A percentile compares a stretch with the other conserved stretches of the same genome.
These are phyloP conservation scores for Dendryphion nanum DNA, from an alignment of 2,329 filamentous ascomycete species.

Conservation along the genomic window DNA sequence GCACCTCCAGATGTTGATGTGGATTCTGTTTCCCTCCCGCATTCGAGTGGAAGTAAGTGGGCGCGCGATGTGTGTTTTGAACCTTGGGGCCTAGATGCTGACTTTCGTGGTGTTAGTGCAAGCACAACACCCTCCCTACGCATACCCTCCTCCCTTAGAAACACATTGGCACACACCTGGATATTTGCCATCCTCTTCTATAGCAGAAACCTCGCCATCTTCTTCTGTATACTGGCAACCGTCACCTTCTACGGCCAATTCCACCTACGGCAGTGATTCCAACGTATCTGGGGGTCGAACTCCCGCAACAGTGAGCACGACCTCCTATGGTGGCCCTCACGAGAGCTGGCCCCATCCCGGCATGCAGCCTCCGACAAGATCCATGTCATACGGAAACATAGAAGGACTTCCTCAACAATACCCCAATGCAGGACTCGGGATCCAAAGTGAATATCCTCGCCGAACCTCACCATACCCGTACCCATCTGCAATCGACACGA, in stretches of 20 bases:
- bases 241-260: constrained; percentile 33
- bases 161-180: constrained; percentile 34
- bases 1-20: constrained; percentile 25
- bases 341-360: constrained; percentile 28
- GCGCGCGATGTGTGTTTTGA: background rate
- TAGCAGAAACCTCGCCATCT: constrained; percentile 33
- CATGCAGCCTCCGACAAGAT: constrained; percentile 33
- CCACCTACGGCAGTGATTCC: constrained; percentile 36
- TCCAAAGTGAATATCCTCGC: constrained; percentile 31
- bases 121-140: constrained; percentile 30
- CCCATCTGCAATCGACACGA: constrained; percentile 34
- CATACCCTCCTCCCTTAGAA: constrained; percentile 36
- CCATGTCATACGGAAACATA: constrained; percentile 42
- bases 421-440: constrained; percentile 25
- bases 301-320: constrained; percentile 34
- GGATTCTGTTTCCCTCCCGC: constrained; percentile 23
- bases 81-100: too few relatives aligned
- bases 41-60: constrained; percentile 27
- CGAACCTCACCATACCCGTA: constrained; percentile 35
- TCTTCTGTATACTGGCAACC: constrained; percentile 35
- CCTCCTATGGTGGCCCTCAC: constrained; percentile 29
- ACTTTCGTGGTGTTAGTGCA: constrained; percentile 25
- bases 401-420: constrained; percentile 36
- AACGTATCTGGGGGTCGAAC: constrained; percentile 35
- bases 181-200: constrained; percentile 35